A percentile compares a stretch with the other conserved stretches of the same genome.
phyloP scores from a whole-genome alignment of 2,329 filamentous ascomycete genomes.

The Fusarium nanum region DNA sequence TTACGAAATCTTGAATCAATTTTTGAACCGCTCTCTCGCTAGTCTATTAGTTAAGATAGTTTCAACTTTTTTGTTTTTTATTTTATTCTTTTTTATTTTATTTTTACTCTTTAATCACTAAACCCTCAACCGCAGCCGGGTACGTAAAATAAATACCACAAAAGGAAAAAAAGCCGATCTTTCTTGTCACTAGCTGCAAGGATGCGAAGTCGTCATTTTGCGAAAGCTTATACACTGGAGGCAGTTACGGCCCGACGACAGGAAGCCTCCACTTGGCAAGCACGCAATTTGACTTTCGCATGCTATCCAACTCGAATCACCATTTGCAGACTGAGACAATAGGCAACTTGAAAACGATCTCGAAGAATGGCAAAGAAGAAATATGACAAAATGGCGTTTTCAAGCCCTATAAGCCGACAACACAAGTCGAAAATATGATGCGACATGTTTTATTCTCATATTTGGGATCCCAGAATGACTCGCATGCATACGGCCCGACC shows the following conservation, averaged over 20 bases:
- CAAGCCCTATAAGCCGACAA: background rate
- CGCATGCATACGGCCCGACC: background rate
- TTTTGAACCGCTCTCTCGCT: rapidly evolving
- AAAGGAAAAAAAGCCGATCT: background rate
- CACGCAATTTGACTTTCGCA: slow-evolving; percentile 27
- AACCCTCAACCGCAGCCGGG: no score
- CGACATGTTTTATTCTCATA: background rate
- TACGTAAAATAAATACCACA: background rate
- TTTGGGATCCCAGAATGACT: background rate
- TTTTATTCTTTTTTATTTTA: no score
- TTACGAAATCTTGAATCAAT: no score
- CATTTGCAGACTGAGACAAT: background rate
- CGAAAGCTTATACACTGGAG: slow-evolving; percentile 28
- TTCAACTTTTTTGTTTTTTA: no score
- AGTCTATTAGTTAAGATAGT: no score
- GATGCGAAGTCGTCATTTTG: slow-evolving; percentile 24
- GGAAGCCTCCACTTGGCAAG: slow-evolving; percentile 14
- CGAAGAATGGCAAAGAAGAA: background rate
- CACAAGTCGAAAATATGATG: background rate
- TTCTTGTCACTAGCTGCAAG: slow-evolving; percentile 5
- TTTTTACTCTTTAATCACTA: no score
- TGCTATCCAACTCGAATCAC: slow-evolving; percentile 1
- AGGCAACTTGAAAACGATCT: no score
- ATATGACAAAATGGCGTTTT: background rate
- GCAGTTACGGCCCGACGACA: slow-evolving; percentile 7